Base-by-base conservation (phyloP, 1,284 basidiomycete species). In the Trametes hirsuta region DNA sequence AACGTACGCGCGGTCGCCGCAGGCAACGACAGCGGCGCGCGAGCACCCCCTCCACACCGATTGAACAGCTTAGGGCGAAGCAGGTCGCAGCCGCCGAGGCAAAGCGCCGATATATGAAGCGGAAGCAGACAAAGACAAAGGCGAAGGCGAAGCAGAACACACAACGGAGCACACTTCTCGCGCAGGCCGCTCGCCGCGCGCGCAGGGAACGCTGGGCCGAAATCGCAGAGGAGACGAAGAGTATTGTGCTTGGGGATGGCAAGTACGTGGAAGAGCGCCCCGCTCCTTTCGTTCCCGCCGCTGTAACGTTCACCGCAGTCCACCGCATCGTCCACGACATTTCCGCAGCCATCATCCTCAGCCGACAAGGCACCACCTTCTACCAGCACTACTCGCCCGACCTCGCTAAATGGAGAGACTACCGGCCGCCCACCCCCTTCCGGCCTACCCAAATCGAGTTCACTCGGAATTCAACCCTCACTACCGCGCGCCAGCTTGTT, bases 201-300 rank as follows among this genome's bases (percentile, higher is more conserved):
- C 66, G 56, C 24, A 53, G 71, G 30, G 69, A 69, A 53, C 67
- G 64, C 44, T 72, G 72, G 71, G 68, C 69, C 2, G 60, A 64
- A 44, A 76, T 74, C 2, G 79, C 80, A 25, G 65, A 60, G 45
- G 79, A 81, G 63, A 81, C 81, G 4, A 73, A 73, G 48, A 64
- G 62, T 47, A 76, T 81, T 50, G 75, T 79, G 52, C 68, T 78
- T 49, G 80, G 77, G 22, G 74, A 79, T 71, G 80, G 81, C 71
- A 75, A 77, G 74, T 81, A 81, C 71, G 69, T 75, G 54, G 74
- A 77, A 69, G 77, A 77, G 63, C 72, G 66, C 64, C 62, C 63
- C 60, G 66, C 66, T 58, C 65, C 67, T 64, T 62, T 65, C 64
- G 59, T 62, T 60, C 61, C 67, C 53, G 37, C 64, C 59, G 45